Conservation (phyloP, 805 yeast species). For the Wickerhamiella kurtzmanii region DNA sequence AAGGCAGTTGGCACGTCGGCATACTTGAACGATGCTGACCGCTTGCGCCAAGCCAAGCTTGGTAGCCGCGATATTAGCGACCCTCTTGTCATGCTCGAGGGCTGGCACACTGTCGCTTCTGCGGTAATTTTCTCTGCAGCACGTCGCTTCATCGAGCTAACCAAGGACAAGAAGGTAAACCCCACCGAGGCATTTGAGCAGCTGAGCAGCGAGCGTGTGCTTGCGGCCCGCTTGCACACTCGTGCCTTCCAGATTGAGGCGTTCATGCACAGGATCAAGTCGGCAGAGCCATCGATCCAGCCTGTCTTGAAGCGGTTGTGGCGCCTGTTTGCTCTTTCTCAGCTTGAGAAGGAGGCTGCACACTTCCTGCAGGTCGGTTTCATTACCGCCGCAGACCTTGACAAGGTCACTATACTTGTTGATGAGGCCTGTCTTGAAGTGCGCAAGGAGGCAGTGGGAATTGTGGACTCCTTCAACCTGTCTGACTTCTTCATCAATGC, state of each 20-base stretch:
- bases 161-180: conserved; percentile 15
- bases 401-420: conserved; percentile 31
- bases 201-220: conserved; percentile 28
- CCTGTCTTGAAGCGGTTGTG: conserved; percentile 42
- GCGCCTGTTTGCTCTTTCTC: conserved; percentile 48
- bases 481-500: conserved; percentile 73
- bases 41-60: conserved; percentile 12
- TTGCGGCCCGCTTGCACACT: conserved; percentile 28
- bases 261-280: conserved; percentile 26
- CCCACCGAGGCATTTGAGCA: conserved; percentile 27
- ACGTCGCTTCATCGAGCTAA: conserved; percentile 17
- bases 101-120: conserved; percentile 27
- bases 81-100: conserved; percentile 22
- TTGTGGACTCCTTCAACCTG: conserved; percentile 73
- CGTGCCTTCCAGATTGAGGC: conserved; percentile 24
- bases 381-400: conserved; percentile 37
- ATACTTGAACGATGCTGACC: conserved; percentile 25
- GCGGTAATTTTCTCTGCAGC: conserved; percentile 24
- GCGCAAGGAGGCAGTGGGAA: conserved; percentile 58
- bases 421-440: conserved; percentile 36
- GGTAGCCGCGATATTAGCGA: conserved; percentile 17
- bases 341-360: conserved; percentile 59
- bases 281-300: conserved; percentile 31
- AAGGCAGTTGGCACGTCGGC: conserved; percentile 32
- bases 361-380: conserved; percentile 54